Conservation (phyloP, 2,329 filamentous ascomycete genomes). For the Salinomyces thailandicus region DNA sequence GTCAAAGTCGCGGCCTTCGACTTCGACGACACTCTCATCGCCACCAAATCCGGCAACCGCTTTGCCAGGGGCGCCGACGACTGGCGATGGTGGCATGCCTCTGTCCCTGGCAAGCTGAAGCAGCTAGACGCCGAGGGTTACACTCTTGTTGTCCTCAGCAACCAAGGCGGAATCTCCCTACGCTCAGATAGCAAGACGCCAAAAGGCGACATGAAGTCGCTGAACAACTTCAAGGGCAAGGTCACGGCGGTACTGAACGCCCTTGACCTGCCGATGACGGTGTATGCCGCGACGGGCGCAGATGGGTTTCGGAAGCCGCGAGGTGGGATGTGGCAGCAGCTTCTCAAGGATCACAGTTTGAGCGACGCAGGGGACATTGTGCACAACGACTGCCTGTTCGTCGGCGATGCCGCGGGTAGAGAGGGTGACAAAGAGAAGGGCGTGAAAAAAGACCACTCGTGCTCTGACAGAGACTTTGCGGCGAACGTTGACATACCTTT, state of each 20-base stretch:
- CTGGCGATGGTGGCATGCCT: conserved; percentile 88
- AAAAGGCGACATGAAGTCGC: conserved; percentile 55
- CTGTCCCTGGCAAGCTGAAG: conserved; percentile 57
- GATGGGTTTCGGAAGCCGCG: conserved; percentile 82
- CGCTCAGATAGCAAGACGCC: conserved; percentile 56
- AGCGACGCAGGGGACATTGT: conserved; percentile 49
- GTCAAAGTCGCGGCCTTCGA: conserved; percentile 64
- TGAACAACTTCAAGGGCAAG: conserved; percentile 78
- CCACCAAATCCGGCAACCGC: conserved; percentile 67
- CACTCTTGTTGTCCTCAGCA: conserved; percentile 69
- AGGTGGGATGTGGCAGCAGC: conserved; percentile 73
- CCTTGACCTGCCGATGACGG: conserved; percentile 62
- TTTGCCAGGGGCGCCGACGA: conserved; percentile 62
- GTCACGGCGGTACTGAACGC: conserved; percentile 56
- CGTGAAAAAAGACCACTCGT: conserved; percentile 47
- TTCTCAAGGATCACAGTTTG: conserved; percentile 43
- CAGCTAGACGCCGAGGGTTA: conserved; percentile 65
- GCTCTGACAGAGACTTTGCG: conserved; percentile 64
- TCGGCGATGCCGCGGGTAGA: conserved; percentile 69
- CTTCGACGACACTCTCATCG: conserved; percentile 78
- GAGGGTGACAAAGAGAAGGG: conserved; percentile 30
- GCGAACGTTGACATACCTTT: conserved; percentile 73
- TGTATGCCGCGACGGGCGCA: conserved; percentile 79
- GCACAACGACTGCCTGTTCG: conserved; percentile 62
- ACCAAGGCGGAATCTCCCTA: conserved; percentile 74